Percentiles rank a stretch among this genome's conserved stretches.
Evolutionary conservation across 2,329 filamentous ascomycete genomes (phyloP).

Genomic region (Paracamarosporium sp.): DNA sequence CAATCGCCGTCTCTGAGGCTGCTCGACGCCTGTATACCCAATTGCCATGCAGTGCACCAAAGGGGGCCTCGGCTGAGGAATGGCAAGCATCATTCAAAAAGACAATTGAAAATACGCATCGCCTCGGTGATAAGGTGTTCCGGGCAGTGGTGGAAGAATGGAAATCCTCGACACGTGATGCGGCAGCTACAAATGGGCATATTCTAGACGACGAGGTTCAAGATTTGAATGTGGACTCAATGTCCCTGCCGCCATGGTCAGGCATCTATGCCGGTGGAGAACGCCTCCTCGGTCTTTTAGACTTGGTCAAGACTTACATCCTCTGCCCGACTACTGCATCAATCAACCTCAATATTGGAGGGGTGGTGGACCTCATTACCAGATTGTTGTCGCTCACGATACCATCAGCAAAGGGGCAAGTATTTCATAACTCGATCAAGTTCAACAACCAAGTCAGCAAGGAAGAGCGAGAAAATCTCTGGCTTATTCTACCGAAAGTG

Average conservation of each 20-base stretch:
- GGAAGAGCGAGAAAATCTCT: conserved; percentile 83
- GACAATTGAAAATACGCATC: conserved; percentile 70
- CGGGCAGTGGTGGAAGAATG: conserved; percentile 82
- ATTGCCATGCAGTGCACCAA: conserved; percentile 82
- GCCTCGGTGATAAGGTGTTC: conserved; percentile 77
- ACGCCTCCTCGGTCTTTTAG: conserved; percentile 70
- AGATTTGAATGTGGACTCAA: conserved; percentile 49
- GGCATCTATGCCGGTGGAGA: conserved; percentile 77
- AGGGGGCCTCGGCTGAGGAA: conserved; percentile 77
- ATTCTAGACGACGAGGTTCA: conserved; percentile 41
- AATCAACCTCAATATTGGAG: conserved; percentile 71
- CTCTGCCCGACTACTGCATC: conserved; percentile 67
- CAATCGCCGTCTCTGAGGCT: conserved; percentile 61
- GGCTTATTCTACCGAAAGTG: conserved; percentile 74
- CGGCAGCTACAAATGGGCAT: conserved; percentile 33
- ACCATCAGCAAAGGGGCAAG: conserved; percentile 55
- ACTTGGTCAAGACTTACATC: conserved; percentile 69
- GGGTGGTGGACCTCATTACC: conserved; percentile 71
- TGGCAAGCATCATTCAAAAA: conserved; percentile 73
- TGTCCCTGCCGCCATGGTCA: conserved; percentile 71
- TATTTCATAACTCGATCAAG: conserved; percentile 51
- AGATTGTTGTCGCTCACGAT: conserved; percentile 72
- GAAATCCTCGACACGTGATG: conserved; percentile 66
- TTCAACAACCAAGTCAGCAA: conserved; percentile 75
- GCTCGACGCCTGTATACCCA: conserved; percentile 72